Base-by-base conservation (phyloP, 2,329 filamentous ascomycete genomes). In the Chaetomium olivaceum region DNA sequence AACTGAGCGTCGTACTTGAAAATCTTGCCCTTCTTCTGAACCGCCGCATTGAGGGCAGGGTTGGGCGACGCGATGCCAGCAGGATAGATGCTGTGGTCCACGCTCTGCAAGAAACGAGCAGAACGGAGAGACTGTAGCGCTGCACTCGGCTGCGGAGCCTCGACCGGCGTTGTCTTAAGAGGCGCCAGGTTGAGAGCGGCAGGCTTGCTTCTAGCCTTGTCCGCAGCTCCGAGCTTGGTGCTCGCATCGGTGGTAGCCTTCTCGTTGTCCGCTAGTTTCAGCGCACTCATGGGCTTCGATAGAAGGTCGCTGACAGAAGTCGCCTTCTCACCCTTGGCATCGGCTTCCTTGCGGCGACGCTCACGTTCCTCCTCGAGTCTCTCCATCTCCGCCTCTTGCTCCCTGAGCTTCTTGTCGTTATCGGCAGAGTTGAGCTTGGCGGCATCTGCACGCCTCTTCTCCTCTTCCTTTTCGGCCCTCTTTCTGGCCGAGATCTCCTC, bases 1-100 rank as follows among this genome's bases (percentile, higher is more conserved):
- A 99, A 99, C 73, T 90, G 89, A 74, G 93, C 91, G 80, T 98
- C 93, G 78, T 99, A 99, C 77, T 96, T 93, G 82, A 96, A 96
- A 51, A 88, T 89, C 77, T 88, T 90, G 67, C 87, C 88, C 81
- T 93, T 94, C 78, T 90, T 91, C 39, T 87, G 84, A 31, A 92
- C 90, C 19, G 90, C 90, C 50, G 86, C 82, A 77, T 98, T 99
- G 70, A 97, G 81, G 2, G 94, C 91, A 12, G 94, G 92, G 79
- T 97, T 98, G 8, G 95, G 95, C 29, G 93, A 97, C 67, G 85
- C 87, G 76, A 98, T 90, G 62, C 91, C 91, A 4, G 87, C 81
- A 19, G 95, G 94, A 77, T 99, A 99, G 50, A 90, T 85, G 68
- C 92, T 84, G 73, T 91, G 88, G 74, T 87, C 89, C 70, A 93